These are phyloP conservation scores for Quercus phellos DNA, from an alignment of 331 rosid species.

Conservation along the genomic window DNA sequence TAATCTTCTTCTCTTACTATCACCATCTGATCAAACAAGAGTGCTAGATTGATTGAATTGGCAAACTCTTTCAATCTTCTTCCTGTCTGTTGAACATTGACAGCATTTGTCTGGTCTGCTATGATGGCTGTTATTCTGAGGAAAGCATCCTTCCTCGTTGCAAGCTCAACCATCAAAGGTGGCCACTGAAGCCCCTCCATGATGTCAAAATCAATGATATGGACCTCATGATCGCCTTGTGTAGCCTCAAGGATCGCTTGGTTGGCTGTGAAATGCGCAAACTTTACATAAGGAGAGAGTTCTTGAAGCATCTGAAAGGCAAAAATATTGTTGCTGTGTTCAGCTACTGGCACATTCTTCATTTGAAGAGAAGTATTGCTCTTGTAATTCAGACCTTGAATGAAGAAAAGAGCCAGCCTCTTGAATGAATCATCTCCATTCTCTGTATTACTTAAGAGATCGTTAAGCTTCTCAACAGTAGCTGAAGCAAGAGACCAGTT, in stretches of 20 bases:
- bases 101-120: constrained; percentile 23
- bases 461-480: constrained; percentile 36
- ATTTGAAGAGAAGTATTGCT: constrained; percentile 10
- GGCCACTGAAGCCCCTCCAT: constrained; percentile 80
- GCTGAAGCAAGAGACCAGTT: constrained; percentile 37
- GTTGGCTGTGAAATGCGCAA: constrained; percentile 69
- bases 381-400: constrained; percentile 44
- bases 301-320: constrained; percentile 55
- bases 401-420: constrained; percentile 49
- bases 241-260: constrained; percentile 67
- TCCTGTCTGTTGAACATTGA: constrained; percentile 46
- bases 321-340: constrained; percentile 24
- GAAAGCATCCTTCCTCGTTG: constrained; percentile 33
- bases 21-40: constrained; percentile 39
- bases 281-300: constrained; percentile 59
- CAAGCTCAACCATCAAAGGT: constrained; percentile 58
- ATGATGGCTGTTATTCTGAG: constrained; percentile 55
- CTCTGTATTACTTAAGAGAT: constrained; percentile 10
- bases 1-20: constrained; percentile 33
- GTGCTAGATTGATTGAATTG: constrained; percentile 39
- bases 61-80: constrained; percentile 58
- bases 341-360: constrained; percentile 19
- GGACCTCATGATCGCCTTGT: constrained; percentile 32
- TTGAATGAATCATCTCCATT: constrained; percentile 38
- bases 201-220: constrained; percentile 62